These are phyloP conservation scores for Fraxinus angustifolia DNA, from an alignment of 305 asterid genomes.

Conservation along the genomic window DNA sequence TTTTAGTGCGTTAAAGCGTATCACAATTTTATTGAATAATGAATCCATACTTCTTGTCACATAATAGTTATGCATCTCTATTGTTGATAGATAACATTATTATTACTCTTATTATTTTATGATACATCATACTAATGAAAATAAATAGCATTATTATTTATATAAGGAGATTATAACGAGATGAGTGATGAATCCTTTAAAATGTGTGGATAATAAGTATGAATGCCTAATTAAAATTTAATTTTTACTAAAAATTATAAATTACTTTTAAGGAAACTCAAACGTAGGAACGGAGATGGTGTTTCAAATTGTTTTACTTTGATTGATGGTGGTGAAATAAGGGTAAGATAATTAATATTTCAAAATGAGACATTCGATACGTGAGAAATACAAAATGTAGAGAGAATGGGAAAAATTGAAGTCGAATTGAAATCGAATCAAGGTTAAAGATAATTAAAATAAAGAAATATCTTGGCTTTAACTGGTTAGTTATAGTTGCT, in stretches of 20 bases:
- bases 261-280: neutral
- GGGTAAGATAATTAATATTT: neutral
- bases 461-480: neutral
- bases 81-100: neutral
- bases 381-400: neutral
- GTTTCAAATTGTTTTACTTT: neutral
- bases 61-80: neutral
- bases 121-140: too few species aligned
- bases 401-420: neutral
- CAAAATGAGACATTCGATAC: neutral
- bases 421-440: neutral
- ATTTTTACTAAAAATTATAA: too few species aligned
- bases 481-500: neutral
- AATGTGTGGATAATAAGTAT: neutral
- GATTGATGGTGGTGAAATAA: neutral
- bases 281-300: neutral
- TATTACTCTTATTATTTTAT: too few species aligned
- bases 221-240: neutral
- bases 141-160: too few species aligned
- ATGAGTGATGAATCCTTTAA: neutral
- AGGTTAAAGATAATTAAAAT: neutral
- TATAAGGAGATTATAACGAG: neutral
- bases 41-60: neutral
- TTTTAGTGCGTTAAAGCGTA: neutral
- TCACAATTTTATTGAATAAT: too few species aligned